Percentiles rank a stretch among this genome's conserved stretches.
Evolutionary conservation across 371 early-diverging fungal genomes (phyloP).

Genomic region (Mucor irregularis): DNA sequence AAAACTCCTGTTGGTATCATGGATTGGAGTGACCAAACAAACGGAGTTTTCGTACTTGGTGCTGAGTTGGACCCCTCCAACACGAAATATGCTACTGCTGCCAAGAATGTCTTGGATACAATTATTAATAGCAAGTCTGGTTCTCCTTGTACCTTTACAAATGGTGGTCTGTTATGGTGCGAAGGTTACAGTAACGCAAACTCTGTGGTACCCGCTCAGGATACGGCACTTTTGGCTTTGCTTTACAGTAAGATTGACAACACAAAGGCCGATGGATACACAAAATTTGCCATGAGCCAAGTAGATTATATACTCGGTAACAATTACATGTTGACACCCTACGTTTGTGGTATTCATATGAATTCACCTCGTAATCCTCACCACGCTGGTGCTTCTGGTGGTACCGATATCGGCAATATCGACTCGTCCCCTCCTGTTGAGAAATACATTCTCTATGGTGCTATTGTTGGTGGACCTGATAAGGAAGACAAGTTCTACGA

Average conservation of each 20-base stretch:
- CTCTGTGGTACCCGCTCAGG: slow-evolving; percentile 50
- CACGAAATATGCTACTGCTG: slow-evolving; percentile 39
- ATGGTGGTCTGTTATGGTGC: slow-evolving; percentile 60
- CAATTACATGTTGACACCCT: slow-evolving; percentile 60
- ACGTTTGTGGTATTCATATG: slow-evolving; percentile 61
- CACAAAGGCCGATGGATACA: slow-evolving; percentile 34
- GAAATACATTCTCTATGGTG: slow-evolving; percentile 53
- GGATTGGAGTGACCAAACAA: slow-evolving; percentile 59
- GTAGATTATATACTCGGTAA: slow-evolving; percentile 60
- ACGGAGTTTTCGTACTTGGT: slow-evolving; percentile 54
- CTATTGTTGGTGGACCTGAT: slow-evolving; percentile 65
- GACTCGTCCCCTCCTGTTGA: slow-evolving; percentile 40
- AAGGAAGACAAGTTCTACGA: slow-evolving; percentile 57
- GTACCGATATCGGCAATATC: slow-evolving; percentile 46
- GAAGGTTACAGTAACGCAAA: slow-evolving; percentile 48
- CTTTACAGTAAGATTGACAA: slow-evolving; percentile 34
- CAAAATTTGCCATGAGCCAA: slow-evolving; percentile 49
- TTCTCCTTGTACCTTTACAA: slow-evolving; percentile 48
- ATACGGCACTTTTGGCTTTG: slow-evolving; percentile 44
- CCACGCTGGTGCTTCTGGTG: slow-evolving; percentile 65
- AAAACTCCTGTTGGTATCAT: slow-evolving; percentile 20
- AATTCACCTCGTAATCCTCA: slow-evolving; percentile 68
- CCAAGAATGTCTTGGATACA: slow-evolving; percentile 34
- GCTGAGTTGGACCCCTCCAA: slow-evolving; percentile 43
- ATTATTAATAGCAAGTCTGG: slow-evolving; percentile 28